Conservation (phyloP, 192 early-diverging fungal species). For the Gaertneriomyces sp. region DNA sequence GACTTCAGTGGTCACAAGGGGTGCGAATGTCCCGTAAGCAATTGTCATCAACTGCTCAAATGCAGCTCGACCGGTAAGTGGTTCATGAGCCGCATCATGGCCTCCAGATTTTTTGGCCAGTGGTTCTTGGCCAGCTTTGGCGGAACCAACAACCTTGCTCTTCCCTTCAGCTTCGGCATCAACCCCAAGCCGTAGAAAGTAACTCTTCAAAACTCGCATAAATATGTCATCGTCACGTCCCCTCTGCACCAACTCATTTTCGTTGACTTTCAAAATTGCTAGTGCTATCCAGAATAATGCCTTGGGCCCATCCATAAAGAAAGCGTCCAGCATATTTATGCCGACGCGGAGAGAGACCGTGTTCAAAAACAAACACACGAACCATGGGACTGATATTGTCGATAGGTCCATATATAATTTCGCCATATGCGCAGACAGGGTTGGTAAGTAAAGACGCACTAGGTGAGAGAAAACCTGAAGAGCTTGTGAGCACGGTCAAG, state of each 20-base stretch:
- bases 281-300: slow-evolving; percentile 59
- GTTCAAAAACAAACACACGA: slow-evolving; percentile 57
- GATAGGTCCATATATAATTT: slow-evolving; percentile 58
- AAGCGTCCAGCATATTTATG: slow-evolving; percentile 52
- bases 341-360: slow-evolving; percentile 47
- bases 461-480: slow-evolving; percentile 40
- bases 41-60: slow-evolving; percentile 40
- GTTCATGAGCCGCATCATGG: not conserved
- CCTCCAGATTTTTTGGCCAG: slow-evolving; percentile 4
- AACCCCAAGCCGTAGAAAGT: slow-evolving; percentile 46
- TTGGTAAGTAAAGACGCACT: slow-evolving; percentile 44
- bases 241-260: slow-evolving; percentile 37
- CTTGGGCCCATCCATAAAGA: slow-evolving; percentile 64
- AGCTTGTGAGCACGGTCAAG: not conserved
- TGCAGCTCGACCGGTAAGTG: slow-evolving; percentile 38
- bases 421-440: slow-evolving; percentile 41
- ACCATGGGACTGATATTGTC: slow-evolving; percentile 60
- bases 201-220: slow-evolving; percentile 49
- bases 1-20: slow-evolving; percentile 40
- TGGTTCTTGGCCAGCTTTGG: slow-evolving; percentile 13
- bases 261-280: slow-evolving; percentile 55
- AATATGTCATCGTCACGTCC: slow-evolving; percentile 58
- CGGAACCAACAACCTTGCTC: not conserved
- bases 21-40: slow-evolving; percentile 41
- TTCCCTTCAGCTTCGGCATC: slow-evolving; percentile 12